These are phyloP conservation scores for Moesziomyces antarcticus DNA, from an alignment of 1,284 basidiomycete genomes.

Conservation along the genomic window DNA sequence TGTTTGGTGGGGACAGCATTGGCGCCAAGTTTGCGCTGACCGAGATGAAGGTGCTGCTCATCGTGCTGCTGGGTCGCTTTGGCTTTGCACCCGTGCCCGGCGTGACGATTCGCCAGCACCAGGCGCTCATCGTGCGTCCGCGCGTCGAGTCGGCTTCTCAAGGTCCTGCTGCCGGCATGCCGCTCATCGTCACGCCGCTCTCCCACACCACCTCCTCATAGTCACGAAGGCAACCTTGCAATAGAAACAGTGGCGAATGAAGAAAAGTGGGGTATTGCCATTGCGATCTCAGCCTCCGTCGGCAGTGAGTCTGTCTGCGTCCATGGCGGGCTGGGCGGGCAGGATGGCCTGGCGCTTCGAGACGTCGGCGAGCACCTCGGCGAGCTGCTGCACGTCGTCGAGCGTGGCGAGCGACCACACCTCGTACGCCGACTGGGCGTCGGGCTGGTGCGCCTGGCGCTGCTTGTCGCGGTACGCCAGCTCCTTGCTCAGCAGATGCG, in stretches of 20 bases:
- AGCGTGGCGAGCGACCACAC: constrained; percentile 61
- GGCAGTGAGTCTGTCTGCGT: constrained; percentile 25
- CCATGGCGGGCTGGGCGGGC: constrained; percentile 13
- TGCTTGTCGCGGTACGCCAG: constrained; percentile 54
- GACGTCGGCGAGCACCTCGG: constrained; percentile 31
- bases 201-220: background rate
- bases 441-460: constrained; percentile 20
- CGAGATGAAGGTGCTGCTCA: constrained; percentile 51
- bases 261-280: background rate
- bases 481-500: constrained; percentile 65
- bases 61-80: constrained; percentile 29
- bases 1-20: constrained; percentile 18
- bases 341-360: constrained; percentile 18
- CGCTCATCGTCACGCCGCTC: constrained; percentile 30
- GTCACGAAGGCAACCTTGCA: background rate
- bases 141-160: constrained; percentile 20
- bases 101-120: constrained; percentile 28
- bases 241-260: background rate
- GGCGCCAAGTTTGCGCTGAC: constrained; percentile 50
- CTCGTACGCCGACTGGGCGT: constrained; percentile 40
- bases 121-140: constrained; percentile 48
- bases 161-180: constrained; percentile 26
- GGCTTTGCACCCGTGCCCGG: constrained; percentile 31
- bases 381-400: constrained; percentile 57
- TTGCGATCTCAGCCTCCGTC: constrained; percentile 7